phyloP scores from a whole-genome alignment of 345 rosid genomes.

The Eucalyptus marginata region DNA sequence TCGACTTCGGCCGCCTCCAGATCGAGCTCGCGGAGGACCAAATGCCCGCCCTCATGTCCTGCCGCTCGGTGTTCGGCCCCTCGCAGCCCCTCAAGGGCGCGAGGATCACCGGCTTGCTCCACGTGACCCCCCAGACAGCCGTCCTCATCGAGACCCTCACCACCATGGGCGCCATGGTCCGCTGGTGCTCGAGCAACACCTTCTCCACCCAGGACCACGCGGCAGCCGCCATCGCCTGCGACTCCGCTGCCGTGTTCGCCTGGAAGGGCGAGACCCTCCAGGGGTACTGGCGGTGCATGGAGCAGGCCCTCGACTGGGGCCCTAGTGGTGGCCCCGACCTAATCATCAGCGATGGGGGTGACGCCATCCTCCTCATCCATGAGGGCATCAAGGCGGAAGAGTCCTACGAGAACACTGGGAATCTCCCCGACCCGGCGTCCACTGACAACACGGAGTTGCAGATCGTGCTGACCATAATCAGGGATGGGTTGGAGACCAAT shows the following conservation, averaged over 20 bases:
- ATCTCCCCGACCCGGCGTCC: neutral
- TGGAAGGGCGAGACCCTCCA: neutral
- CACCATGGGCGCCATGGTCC: neutral
- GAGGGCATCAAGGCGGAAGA: neutral
- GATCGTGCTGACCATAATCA: neutral
- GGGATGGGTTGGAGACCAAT: neutral
- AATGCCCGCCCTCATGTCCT: too few relatives aligned
- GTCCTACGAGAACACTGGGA: neutral
- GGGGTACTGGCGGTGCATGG: neutral
- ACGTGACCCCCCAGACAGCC: too few relatives aligned
- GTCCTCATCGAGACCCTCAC: too few relatives aligned
- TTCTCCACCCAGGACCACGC: neutral
- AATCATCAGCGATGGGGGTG: accelerated
- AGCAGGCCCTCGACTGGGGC: neutral
- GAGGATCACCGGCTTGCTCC: too few relatives aligned
- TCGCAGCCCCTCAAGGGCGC: too few relatives aligned
- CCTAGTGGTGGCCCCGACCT: accelerated
- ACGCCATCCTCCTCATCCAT: neutral
- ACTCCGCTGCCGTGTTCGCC: neutral
- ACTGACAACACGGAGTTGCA: neutral
- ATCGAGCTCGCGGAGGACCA: too few relatives aligned
- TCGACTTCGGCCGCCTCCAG: too few relatives aligned
- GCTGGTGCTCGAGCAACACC: neutral
- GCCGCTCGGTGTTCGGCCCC: too few relatives aligned
- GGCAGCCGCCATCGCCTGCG: neutral